Base-by-base conservation (phyloP, 192 early-diverging fungal genomes). In the Mycoemilia scoparia region DNA sequence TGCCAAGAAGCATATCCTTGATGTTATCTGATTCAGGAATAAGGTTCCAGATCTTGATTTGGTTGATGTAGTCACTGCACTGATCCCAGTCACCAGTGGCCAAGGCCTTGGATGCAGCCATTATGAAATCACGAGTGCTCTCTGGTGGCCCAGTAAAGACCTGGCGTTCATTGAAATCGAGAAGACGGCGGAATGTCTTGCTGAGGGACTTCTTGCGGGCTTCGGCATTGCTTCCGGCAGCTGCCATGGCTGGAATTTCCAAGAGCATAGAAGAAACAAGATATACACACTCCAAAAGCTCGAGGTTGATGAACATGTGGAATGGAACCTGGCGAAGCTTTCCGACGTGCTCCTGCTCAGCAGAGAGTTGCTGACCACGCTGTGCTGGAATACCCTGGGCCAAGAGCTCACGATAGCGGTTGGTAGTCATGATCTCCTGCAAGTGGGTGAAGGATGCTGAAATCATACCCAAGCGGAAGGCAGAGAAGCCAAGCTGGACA, bases 291-390 rank as follows among this genome's bases (percentile, higher is more conserved):
- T 99, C 95, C 28, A 99, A 60, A 12, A 96, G 73, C 64, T 99
- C 95, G 33, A 99, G 60, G 68, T 99, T 96, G 60, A 99, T 89
- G 67, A 92, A 89, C 82, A 96, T 90, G 67, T 98, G 93, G 82
- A 96, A 96, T 14, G 93, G 93, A 46, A 98, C 64, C 69, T 95
- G 91, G 39, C 93, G 71, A 64, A 80, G 83, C 49, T 85, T 82
- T 58, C 93, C 87, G 13, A 89, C 67, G 46, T 79, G 70, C 60
- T 96, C 93, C 45, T 88, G 79, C 48, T 89, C 89, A 1, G 83
- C 73, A 13, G 89, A 79, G 44, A 77, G 67, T 60, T 87, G 77
- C 24, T 71, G 70, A 47, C 70, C 77, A 41, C 74, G 73, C 55
- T 79, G 76, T 41, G 71, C 73, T 44, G 70, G 60, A 24, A 76